Evolutionary conservation across 208 protist genomes (phyloP).

Genomic region (Balamuthia mandrillaris): DNA sequence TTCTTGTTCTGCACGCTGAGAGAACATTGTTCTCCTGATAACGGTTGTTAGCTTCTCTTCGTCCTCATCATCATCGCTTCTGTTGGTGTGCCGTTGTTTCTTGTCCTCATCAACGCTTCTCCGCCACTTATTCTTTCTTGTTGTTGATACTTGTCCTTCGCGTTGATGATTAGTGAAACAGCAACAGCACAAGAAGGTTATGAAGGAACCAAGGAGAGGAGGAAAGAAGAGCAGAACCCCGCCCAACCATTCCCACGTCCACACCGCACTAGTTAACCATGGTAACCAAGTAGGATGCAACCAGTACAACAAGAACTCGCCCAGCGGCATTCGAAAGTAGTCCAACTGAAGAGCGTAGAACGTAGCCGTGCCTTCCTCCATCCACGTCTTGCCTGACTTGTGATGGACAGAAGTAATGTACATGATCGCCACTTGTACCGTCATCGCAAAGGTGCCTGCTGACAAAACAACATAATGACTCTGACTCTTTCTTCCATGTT

Average conservation of each 20-base stretch:
- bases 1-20: too few relatives aligned
- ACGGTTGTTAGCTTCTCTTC: too few relatives aligned
- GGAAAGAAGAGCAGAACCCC: too few relatives aligned
- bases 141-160: too few relatives aligned
- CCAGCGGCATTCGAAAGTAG: constrained; percentile 37
- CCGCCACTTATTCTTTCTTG: too few relatives aligned
- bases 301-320: not conserved
- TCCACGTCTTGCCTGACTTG: constrained; percentile 23
- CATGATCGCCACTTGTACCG: constrained; percentile 10
- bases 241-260: not conserved
- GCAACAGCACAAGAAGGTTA: too few relatives aligned
- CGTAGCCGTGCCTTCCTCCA: not conserved
- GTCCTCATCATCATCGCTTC: too few relatives aligned
- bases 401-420: constrained; percentile 38
- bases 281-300: not conserved
- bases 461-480: not conserved
- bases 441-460: not conserved
- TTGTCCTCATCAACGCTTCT: too few relatives aligned
- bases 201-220: too few relatives aligned
- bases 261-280: constrained; percentile 29
- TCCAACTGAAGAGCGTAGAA: constrained; percentile 42
- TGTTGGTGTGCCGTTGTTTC: too few relatives aligned
- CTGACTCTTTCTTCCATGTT: not conserved
- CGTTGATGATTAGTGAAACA: too few relatives aligned
- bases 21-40: too few relatives aligned